Percentiles rank a stretch among this genome's conserved stretches.
Evolutionary conservation across 2,329 filamentous ascomycete species (phyloP).

Genomic region (Fusarium dimerum): DNA sequence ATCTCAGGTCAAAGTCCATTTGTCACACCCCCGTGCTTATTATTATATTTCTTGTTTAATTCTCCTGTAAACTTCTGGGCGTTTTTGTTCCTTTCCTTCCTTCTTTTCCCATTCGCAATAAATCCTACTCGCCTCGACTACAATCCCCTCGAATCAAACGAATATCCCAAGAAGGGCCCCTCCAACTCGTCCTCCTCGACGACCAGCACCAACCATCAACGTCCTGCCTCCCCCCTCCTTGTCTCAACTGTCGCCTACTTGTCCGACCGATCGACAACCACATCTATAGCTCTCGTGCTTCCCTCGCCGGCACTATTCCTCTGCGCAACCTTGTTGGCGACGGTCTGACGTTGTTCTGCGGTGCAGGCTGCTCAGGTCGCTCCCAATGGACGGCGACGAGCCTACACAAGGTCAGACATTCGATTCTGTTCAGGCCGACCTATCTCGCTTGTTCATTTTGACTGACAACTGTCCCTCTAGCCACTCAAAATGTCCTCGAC

Average conservation of each 20-base stretch:
- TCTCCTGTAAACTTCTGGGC: no score
- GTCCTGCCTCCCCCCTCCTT: background rate
- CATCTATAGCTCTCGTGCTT: conserved; percentile 10
- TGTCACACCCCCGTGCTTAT: no score
- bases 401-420: conserved; percentile 42
- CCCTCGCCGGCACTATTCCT: conserved; percentile 1
- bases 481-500: conserved; percentile 80
- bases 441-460: conserved; percentile 1
- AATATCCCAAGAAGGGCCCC: background rate
- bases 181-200: background rate
- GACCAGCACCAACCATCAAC: conserved; percentile 9
- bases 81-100: no score
- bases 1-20: no score
- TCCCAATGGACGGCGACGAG: conserved; percentile 47
- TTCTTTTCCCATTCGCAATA: no score
- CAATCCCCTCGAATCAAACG: no score
- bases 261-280: background rate
- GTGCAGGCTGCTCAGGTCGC: conserved; percentile 32
- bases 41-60: no score
- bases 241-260: background rate
- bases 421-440: background rate
- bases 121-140: no score
- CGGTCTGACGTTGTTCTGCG: conserved; percentile 23
- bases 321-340: conserved; percentile 11
- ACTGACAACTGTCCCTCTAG: conserved; percentile 37